Base-by-base conservation (phyloP, 148 eudicot genomes). In the Camellia japonica region DNA sequence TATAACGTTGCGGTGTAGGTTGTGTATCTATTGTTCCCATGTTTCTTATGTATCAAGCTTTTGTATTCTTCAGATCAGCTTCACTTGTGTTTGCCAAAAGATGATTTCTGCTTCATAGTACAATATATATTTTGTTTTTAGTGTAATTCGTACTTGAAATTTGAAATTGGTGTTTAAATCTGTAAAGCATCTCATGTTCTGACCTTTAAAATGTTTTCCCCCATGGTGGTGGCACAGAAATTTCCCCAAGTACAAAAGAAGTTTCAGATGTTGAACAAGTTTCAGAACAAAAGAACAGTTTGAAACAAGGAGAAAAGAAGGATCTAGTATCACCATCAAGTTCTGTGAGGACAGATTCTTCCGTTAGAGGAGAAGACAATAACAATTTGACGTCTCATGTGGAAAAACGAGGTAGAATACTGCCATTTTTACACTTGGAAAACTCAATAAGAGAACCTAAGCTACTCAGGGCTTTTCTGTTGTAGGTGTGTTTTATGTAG, bases 351-450 rank as follows among this genome's bases (percentile, higher is more conserved):
- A 51, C 16, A 18, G 64, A 62, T 47, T 78, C 84, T 41, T 41
- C 75, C 38, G 70, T 78, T 49, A 71, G 30, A 47, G 23, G 15
- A n/a, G 63, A 68, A 56, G 51, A 55, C 65, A 74, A 61, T 64
- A 67, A 81, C 60, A 82, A 81, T 74, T 59, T 73, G 49, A 47
- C 81, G 55, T 3, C 73, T 46, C 75, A 67, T 46, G 76, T 54
- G 23, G 59, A 67, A 71, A 79, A 73, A 66, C 79, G 79, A 86
- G 79, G 82, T 86, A 82, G 72, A 80, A 38, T 69, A 43, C 49
- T 51, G 23, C 66, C 38, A 16, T 68, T 16, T 16, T 55, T 54
- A 18, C 52, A 5, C 41, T 16, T 42, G 41, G 59, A 13, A 11
- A 30, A 68, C 14, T 13, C 61, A 38, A 59, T 16, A 58, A 54